Evolutionary conservation across 306 rosid genomes (phyloP).

Genomic region (Cajanus cajan): DNA sequence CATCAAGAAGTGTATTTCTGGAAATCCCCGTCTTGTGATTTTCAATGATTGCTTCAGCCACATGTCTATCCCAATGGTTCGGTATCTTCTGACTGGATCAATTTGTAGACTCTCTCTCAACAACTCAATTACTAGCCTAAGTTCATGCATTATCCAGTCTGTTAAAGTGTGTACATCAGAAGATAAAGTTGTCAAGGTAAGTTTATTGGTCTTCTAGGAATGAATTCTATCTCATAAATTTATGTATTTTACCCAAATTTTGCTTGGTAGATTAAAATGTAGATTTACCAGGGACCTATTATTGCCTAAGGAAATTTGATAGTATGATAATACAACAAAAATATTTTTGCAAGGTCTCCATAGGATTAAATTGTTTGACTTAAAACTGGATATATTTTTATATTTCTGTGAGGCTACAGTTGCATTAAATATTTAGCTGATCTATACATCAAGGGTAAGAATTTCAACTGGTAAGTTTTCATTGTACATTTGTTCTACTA

Average conservation of each 20-base stretch:
- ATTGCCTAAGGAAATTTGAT: neutral
- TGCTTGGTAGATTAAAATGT: neutral
- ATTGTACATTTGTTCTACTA: neutral
- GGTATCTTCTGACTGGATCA: constrained; percentile 52
- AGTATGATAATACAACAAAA: neutral
- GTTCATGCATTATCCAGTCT: constrained; percentile 74
- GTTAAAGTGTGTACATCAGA: constrained; percentile 42
- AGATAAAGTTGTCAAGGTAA: constrained; percentile 56
- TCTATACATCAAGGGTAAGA: neutral
- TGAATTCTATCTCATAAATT: neutral
- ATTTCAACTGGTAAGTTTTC: neutral
- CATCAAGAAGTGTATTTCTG: constrained; percentile 48
- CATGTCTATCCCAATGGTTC: constrained; percentile 50
- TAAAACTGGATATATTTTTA: neutral
- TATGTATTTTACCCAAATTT: neutral
- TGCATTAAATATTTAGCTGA: neutral
- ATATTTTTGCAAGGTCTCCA: neutral
- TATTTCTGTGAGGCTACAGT: neutral
- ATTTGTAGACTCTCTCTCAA: constrained; percentile 59
- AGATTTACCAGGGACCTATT: neutral
- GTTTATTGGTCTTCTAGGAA: neutral
- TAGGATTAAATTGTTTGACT: neutral
- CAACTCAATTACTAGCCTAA: constrained; percentile 54
- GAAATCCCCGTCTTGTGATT: constrained; percentile 58
- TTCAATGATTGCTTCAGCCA: constrained; percentile 55